Base-by-base conservation (phyloP, 2,329 filamentous ascomycete species). In the Epichloe brachyelytri region DNA sequence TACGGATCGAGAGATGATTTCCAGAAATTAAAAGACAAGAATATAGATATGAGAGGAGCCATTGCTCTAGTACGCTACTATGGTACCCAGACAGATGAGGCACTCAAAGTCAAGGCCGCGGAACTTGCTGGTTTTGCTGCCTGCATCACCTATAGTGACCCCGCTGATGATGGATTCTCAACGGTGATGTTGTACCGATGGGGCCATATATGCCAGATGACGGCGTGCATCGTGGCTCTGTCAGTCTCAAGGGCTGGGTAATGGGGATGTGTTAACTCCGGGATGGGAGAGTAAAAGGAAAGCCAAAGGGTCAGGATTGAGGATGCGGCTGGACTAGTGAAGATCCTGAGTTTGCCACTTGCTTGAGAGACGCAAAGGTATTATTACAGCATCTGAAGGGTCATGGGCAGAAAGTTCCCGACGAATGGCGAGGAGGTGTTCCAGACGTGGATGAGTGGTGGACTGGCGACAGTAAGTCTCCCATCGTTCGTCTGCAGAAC, bases 71-170 rank as follows among this genome's bases (percentile, higher is more conserved):
- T 97, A 19, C 78, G 87, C 52, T 85, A 93, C 63, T 83, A 85
- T 58, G 88, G 88, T 36, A 79, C 80, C 1, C 81, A 91, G 61
- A 72, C 71, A 2, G 86, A 94, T 62, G 73, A 78, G 5, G 86
- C 80, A 2, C 69, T 94, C 59, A 96, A 97, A 66, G 79, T 98
- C 60, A 95, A 91, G 68, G 86, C 87, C 10, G 93, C 93, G 1
- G 87, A 96, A 67, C 65, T 88, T 59, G 87, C 86, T 14, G 93
- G 93, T 2, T 93, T 89, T 56, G 81, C 77, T 2, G 93, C 91
- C 14, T 94, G 88, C 60, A 79, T 98, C 51, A 86, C 95, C 52
- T 98, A 96, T 71, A 95, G 85, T 48, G 93, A 97, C 63, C 91
- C 91, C 0, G 76, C 77, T 1, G 85, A 96, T 48, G 86, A 95